Conservation (phyloP, 257 asterid genomes). For the Nicotiana sylvestris region DNA sequence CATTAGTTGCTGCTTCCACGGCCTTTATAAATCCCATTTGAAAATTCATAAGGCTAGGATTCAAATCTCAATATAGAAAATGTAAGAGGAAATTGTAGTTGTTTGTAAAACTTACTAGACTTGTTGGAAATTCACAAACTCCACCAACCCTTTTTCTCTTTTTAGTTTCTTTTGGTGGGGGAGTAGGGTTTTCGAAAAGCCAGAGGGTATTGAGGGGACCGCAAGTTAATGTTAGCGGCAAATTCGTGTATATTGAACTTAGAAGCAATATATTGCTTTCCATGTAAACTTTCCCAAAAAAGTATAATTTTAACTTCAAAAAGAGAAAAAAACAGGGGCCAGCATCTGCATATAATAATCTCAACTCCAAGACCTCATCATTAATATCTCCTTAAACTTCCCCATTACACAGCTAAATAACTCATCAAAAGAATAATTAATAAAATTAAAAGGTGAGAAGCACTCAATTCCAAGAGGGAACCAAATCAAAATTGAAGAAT, state of each 20-base stretch:
- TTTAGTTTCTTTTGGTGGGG: background rate
- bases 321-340: conserved; percentile 27
- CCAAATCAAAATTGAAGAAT: conserved; percentile 42
- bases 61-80: background rate
- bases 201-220: conserved; percentile 19
- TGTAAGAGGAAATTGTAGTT: background rate
- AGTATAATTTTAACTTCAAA: conserved; percentile 20
- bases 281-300: conserved; percentile 20
- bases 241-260: conserved; percentile 15
- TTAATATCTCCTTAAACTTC: conserved; percentile 35
- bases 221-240: background rate
- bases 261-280: conserved; percentile 23
- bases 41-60: background rate
- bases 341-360: conserved; percentile 23
- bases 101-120: background rate
- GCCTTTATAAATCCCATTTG: background rate
- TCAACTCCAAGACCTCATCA: conserved; percentile 39
- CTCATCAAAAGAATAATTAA: conserved; percentile 10
- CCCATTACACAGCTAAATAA: conserved; percentile 14
- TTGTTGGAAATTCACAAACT: background rate
- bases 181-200: background rate
- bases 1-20: too few species aligned
- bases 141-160: background rate
- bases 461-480: conserved; percentile 36
- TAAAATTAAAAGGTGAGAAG: conserved; percentile 11